Evolutionary conservation across 805 yeast genomes (phyloP).

Genomic region (Spathaspora girioi): DNA sequence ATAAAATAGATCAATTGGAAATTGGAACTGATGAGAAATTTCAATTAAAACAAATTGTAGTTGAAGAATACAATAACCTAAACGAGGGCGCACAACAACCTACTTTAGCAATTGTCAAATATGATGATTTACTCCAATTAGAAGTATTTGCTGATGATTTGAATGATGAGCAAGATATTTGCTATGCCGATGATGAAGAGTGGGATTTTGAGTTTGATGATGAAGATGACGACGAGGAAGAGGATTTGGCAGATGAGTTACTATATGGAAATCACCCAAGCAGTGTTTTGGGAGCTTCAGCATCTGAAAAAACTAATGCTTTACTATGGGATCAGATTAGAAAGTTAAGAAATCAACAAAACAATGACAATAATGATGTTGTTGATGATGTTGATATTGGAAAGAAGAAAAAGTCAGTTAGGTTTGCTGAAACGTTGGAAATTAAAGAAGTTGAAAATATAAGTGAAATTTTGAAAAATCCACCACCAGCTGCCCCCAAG

Average conservation of each 20-base stretch:
- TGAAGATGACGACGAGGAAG: slow-evolving; percentile 23
- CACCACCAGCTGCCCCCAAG: slow-evolving; percentile 2
- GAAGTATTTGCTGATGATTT: slow-evolving; percentile 53
- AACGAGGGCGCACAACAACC: slow-evolving; percentile 5
- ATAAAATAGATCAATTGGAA: slow-evolving; percentile 23
- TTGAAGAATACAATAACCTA: slow-evolving; percentile 15
- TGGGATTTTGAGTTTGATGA: slow-evolving; percentile 35
- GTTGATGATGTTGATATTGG: not conserved
- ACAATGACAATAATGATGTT: not conserved
- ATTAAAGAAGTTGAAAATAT: slow-evolving; percentile 60
- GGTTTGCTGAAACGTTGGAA: slow-evolving; percentile 50
- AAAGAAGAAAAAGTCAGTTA: slow-evolving; percentile 46
- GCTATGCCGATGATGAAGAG: slow-evolving; percentile 30
- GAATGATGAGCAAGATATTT: slow-evolving; percentile 24
- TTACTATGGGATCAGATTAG: slow-evolving; percentile 41
- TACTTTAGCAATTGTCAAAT: slow-evolving; percentile 15
- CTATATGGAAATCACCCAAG: slow-evolving; percentile 5
- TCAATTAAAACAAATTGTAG: slow-evolving; percentile 19
- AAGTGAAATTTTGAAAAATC: slow-evolving; percentile 41
- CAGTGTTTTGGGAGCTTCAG: not conserved
- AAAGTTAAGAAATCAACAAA: slow-evolving; percentile 15
- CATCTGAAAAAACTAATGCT: slow-evolving; percentile 10
- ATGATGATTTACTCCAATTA: slow-evolving; percentile 51
- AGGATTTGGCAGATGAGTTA: slow-evolving; percentile 26
- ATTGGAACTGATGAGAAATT: slow-evolving; percentile 26